Evolutionary conservation across 2,329 filamentous ascomycete genomes (phyloP).

Genomic region (Periglandula ipomoeae): DNA sequence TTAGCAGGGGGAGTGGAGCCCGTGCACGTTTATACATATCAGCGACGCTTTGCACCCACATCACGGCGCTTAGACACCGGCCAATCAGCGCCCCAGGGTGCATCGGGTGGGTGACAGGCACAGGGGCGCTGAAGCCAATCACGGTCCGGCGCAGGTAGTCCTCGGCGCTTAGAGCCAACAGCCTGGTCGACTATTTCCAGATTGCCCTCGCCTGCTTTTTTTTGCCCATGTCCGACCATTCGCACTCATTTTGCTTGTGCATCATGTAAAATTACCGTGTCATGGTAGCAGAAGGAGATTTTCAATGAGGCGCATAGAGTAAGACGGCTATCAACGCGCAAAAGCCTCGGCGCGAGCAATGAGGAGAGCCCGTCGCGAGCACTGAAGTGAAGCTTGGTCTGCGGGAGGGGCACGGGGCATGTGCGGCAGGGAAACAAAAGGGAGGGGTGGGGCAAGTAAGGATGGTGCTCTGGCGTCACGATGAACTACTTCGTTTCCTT

Average conservation of each 20-base stretch:
- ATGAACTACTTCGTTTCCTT: no score
- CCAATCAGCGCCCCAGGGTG: constrained; percentile 23
- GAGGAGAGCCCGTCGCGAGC: no score
- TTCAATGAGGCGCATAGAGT: no score
- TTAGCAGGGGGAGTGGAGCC: background rate
- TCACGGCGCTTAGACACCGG: constrained; percentile 23
- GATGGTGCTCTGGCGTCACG: no score
- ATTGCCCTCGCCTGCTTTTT: background rate
- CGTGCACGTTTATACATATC: background rate
- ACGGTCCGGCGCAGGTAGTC: constrained; percentile 7
- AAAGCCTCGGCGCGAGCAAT: background rate
- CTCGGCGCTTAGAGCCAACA: constrained; percentile 23
- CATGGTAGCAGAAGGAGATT: no score
- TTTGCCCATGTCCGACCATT: no score
- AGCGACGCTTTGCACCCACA: constrained; percentile 16
- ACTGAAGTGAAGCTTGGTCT: background rate
- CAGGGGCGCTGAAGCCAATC: constrained; percentile 19
- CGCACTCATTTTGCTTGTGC: no score
- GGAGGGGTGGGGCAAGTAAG: no score
- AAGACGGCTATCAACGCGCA: no score
- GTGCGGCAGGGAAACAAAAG: no score
- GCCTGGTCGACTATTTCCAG: constrained; percentile 10
- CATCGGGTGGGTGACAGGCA: constrained; percentile 23
- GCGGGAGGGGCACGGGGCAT: background rate
- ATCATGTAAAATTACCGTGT: no score